Conservation (phyloP, 2,329 filamentous ascomycete genomes). For the Hortaea sp. region DNA sequence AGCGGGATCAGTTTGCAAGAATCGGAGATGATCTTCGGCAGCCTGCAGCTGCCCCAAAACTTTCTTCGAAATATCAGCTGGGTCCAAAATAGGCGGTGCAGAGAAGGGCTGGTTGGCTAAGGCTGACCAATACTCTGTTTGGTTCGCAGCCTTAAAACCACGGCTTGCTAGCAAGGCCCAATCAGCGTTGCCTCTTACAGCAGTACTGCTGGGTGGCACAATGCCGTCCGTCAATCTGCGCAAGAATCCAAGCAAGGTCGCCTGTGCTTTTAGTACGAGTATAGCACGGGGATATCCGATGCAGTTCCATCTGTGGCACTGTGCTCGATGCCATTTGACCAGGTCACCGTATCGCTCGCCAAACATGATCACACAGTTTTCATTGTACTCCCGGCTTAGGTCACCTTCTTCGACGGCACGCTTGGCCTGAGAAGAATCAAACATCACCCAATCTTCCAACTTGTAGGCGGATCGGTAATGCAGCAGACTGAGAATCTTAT, state of each 20-base stretch:
- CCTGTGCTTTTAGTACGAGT: conserved; percentile 15
- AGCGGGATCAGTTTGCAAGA: conserved; percentile 16
- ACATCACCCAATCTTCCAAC: conserved; percentile 7
- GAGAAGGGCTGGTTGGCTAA: conserved; percentile 7
- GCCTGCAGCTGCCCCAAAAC: conserved; percentile 9
- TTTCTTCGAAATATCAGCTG: conserved; percentile 6
- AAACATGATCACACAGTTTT: conserved; percentile 4
- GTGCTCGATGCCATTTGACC: conserved; percentile 7
- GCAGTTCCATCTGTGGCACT: conserved; percentile 10
- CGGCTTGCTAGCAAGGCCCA: neutral
- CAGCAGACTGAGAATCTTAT: conserved; percentile 7
- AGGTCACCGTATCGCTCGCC: neutral
- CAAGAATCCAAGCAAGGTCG: conserved; percentile 9
- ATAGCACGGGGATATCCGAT: conserved; percentile 15
- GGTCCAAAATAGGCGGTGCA: conserved; percentile 9
- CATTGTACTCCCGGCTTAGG: neutral
- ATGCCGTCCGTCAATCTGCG: conserved; percentile 7
- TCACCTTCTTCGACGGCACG: neutral
- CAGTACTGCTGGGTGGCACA: neutral
- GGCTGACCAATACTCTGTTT: neutral
- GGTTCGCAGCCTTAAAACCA: neutral
- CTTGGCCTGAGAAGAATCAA: conserved; percentile 6
- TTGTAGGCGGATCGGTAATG: conserved; percentile 5
- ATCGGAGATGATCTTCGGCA: conserved; percentile 14
- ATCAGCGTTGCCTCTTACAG: neutral